Evolutionary conservation across 805 yeast species (phyloP), one percentile per base, ranked within the genome.

Genomic region (Candida insectorum): DNA sequence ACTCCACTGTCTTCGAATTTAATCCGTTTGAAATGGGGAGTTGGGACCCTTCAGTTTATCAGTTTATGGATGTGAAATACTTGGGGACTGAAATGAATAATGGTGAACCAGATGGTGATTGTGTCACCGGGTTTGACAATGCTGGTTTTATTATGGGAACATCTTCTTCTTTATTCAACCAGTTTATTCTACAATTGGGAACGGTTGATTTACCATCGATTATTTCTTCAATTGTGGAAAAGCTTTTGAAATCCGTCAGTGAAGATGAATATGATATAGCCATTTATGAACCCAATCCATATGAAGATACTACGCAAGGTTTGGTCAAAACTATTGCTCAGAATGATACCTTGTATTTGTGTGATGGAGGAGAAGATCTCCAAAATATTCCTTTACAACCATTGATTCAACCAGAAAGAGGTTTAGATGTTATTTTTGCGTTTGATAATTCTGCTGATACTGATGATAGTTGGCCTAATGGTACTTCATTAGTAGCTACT

Each of bases 111-210:
- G 47, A 47, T 31, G 18, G 18, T 15, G 34, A 25, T 19, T 88
- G 96, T 59, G 59, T 75, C 37, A 72, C 62, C 2, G 89, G 91
- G 2, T 80, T 72, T 39, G 96, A 88, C 56, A 85, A 85, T 47
- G 80, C 85, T 6, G 94, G 95, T 5, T 88, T 77, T 51, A 61
- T 85, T 20, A 64, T 85, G 60, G 96, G 94, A 24, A 80, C 95
- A 5, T 85, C 95, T 2, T 82, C 95, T 2, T 70, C 91, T 1
- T 58, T 87, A 30, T 87, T 87, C 66, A 86, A 84, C 52, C 79
- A 77, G 53, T 65, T 81, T 32, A 51, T 85, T 13, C 56, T 81
- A 28, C 70, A 71, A 43, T 55, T 83, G 37, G 78, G 81, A 52
- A 53, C 76, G 14, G 49, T 48, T 16, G 30, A 46, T 11, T 41